A percentile compares a stretch with the other conserved stretches of the same genome.
Evolutionary conservation across 352 stramenopile genomes (phyloP).

Genomic region (Phytophthora niederhauseri): DNA sequence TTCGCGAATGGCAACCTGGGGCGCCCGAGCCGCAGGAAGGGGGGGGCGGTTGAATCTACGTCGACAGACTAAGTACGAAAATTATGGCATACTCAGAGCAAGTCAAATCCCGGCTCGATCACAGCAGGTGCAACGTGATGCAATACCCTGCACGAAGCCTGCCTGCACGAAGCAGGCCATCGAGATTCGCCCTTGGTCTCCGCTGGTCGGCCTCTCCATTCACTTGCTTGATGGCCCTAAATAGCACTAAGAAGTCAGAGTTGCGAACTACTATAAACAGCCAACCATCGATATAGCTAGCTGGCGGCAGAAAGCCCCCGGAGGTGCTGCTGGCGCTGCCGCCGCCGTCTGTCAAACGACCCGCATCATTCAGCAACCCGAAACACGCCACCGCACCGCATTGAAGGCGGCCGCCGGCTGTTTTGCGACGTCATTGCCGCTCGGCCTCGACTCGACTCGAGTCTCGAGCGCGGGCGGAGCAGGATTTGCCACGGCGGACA

Average conservation of each 20-base stretch:
- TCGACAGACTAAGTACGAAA: constrained; percentile 42
- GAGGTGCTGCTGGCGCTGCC: not conserved
- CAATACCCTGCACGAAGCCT: constrained; percentile 25
- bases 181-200: not conserved
- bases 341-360: constrained; percentile 16
- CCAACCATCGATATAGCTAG: not conserved
- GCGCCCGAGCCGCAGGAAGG: constrained; percentile 13
- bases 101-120: constrained; percentile 11
- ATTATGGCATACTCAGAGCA: constrained; percentile 11
- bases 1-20: constrained; percentile 57
- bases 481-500: not conserved
- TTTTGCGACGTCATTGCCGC: constrained; percentile 29
- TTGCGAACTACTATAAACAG: not conserved
- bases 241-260: not conserved
- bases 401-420: constrained; percentile 20
- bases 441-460: not conserved
- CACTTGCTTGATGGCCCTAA: not conserved
- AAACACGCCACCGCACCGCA: constrained; percentile 25
- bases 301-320: constrained; percentile 11
- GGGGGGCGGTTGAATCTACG: constrained; percentile 26
- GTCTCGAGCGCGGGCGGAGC: not conserved
- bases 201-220: not conserved
- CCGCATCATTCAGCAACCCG: constrained; percentile 38
- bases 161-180: constrained; percentile 7
- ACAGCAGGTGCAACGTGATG: constrained; percentile 26